Base-by-base conservation (phyloP, 768 basidiomycete genomes). In the Zangia roseola region DNA sequence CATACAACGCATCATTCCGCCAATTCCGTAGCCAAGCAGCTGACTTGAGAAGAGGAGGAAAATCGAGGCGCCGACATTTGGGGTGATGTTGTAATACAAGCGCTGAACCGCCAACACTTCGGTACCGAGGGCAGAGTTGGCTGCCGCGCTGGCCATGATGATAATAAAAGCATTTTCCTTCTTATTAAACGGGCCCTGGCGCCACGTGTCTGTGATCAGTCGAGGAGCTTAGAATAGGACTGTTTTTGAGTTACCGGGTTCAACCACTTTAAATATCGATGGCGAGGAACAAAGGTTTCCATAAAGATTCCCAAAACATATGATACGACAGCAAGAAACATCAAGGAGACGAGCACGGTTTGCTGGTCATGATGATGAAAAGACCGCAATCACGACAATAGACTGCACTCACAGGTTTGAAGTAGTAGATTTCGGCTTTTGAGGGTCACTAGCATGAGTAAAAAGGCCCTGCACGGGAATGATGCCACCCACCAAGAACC, bases 391-490 rank as follows among this genome's bases (percentile, higher is more conserved):
- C 9, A 12, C 39, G 33, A 33, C 9, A 33, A 12, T 9, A 9
- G n/a, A 38, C 6, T 10, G 20, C 13, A 43, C 59, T 41, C 52
- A 78, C 79, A 8, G 79, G 79, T 60, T 82, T 81, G 65, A 80
- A 82, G 56, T 82, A 82, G 57, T 81, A 81, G 34, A 81, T 81
- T 52, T 82, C 73, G n/a, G 79, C 78, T 79, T 48, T 34, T 43
- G 40, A 28, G 33, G 26, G 28, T 38, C n/a, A 53, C 56, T 23
- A 45, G 36, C 39, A 45, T 37, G 4, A 6, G n/a, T n/a, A n/a
- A 14, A 42, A 23, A 28, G 43, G 31, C 43, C 37, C 31, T 20
- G 35, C 13, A 34, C 6, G 14, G 31, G 41, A 35, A 45, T 25
- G 24, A 10, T 25, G 30, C 36, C 33, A 62, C 63, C 17, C 52